Evolutionary conservation across 345 rosid genomes (phyloP).

Genomic region (Acer negundo): DNA sequence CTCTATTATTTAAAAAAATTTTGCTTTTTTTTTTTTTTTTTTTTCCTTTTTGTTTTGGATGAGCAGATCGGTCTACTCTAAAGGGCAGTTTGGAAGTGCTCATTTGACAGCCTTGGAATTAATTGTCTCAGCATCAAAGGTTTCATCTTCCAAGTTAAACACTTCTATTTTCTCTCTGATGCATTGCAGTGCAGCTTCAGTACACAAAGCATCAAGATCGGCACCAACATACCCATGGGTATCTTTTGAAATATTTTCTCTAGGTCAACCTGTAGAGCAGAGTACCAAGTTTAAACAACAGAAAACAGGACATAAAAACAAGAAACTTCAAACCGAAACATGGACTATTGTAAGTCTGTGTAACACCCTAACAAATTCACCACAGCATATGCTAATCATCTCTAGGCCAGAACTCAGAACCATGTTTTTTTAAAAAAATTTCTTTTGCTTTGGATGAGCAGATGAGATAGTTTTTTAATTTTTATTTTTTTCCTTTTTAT

Average conservation of each 20-base stretch:
- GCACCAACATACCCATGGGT: conserved; percentile 74
- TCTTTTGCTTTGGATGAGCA: no score
- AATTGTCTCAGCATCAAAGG: conserved; percentile 66
- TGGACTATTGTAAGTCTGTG: background rate
- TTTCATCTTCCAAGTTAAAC: conserved; percentile 64
- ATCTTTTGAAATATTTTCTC: conserved; percentile 55
- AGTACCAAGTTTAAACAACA: conserved; percentile 1
- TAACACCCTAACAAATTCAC: background rate
- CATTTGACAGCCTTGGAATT: conserved; percentile 74
- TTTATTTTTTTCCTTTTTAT: no score
- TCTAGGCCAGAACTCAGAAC: background rate
- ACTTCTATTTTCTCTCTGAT: conserved; percentile 77
- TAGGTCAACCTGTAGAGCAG: conserved; percentile 45
- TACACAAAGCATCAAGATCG: conserved; percentile 73
- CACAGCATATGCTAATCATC: background rate
- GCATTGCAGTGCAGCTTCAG: conserved; percentile 74
- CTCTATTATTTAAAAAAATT: no score
- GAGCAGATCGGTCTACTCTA: no score
- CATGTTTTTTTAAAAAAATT: background rate
- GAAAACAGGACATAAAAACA: background rate
- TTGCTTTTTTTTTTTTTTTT: no score
- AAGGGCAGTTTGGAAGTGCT: conserved; percentile 72
- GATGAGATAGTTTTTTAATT: no score
- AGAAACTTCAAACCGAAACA: background rate
- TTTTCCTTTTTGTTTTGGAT: no score